A percentile compares a stretch with the other conserved stretches of the same genome.
Evolutionary conservation across 805 yeast species (phyloP).

Genomic region (Lachancea fermentati): DNA sequence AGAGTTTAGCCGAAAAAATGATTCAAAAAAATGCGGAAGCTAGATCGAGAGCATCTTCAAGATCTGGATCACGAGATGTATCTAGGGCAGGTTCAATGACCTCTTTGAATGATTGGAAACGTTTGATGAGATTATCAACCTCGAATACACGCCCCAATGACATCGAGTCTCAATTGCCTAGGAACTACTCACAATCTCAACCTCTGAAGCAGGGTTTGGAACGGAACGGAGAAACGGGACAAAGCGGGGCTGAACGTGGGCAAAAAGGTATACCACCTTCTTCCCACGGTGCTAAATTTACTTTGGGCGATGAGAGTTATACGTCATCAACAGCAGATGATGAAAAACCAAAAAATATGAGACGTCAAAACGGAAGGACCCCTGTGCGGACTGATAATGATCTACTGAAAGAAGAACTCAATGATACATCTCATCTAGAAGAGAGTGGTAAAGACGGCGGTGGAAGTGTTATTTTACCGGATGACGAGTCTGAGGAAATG

Average conservation of each 20-base stretch:
- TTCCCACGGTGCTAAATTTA: slow-evolving; percentile 11
- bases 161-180: slow-evolving; percentile 14
- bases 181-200: slow-evolving; percentile 1
- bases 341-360: slow-evolving; percentile 1
- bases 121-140: slow-evolving; percentile 10
- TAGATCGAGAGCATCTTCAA: slow-evolving; percentile 14
- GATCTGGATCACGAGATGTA: slow-evolving; percentile 10
- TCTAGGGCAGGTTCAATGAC: slow-evolving; percentile 15
- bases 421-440: too few relatives aligned
- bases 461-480: slow-evolving; percentile 4
- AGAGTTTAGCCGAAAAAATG: slow-evolving; percentile 12
- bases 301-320: slow-evolving; percentile 14
- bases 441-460: slow-evolving; percentile 8
- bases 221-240: neutral
- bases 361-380: slow-evolving; percentile 2
- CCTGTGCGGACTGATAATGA: neutral
- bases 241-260: neutral
- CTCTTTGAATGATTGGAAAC: slow-evolving; percentile 15
- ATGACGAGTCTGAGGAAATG: slow-evolving; percentile 8
- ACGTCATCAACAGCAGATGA: slow-evolving; percentile 11
- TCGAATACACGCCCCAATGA: slow-evolving; percentile 12
- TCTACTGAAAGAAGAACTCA: too few relatives aligned
- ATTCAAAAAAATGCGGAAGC: slow-evolving; percentile 13
- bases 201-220: neutral
- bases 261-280: neutral